Conservation (phyloP, 1,284 basidiomycete species). For the Inonotus hispidus region DNA sequence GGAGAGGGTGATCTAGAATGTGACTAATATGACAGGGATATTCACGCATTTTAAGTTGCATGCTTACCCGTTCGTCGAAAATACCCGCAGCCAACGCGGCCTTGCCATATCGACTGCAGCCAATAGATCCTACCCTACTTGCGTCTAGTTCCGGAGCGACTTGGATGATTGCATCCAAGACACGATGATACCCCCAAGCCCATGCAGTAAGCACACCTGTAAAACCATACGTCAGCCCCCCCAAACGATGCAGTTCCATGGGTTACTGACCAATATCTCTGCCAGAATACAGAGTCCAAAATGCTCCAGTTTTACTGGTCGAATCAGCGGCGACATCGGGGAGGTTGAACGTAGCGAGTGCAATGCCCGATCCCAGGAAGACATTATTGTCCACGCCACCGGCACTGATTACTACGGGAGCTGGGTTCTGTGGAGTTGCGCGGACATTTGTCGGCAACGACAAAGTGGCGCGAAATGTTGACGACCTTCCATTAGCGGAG, state of each 20-base stretch:
- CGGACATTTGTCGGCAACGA: conserved; percentile 19
- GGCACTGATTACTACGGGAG: conserved; percentile 21
- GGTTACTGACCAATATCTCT: conserved; percentile 16
- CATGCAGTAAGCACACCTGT: conserved; percentile 22
- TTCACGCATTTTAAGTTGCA: too few relatives aligned
- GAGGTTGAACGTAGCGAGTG: conserved; percentile 21
- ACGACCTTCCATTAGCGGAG: conserved; percentile 16
- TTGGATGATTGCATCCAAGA: conserved; percentile 19
- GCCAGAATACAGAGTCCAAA: conserved; percentile 25
- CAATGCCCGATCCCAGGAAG: conserved; percentile 20
- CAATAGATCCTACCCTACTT: conserved; percentile 18
- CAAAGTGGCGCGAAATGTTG: conserved; percentile 18
- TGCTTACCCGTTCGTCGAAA: conserved; percentile 19
- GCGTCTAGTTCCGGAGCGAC: conserved; percentile 22
- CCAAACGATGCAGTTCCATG: background rate
- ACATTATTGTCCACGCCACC: conserved; percentile 20
- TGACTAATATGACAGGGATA: background rate
- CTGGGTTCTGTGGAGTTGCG: conserved; percentile 4
- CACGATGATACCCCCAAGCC: conserved; percentile 22
- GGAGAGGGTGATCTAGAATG: conserved; percentile 18
- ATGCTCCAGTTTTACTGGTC: conserved; percentile 22
- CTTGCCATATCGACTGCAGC: conserved; percentile 22
- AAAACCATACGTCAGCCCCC: background rate
- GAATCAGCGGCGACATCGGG: conserved; percentile 21
- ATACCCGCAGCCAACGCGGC: conserved; percentile 20